Conservation (phyloP, 2,329 filamentous ascomycete species). For the Cryoendolithus antarcticus region DNA sequence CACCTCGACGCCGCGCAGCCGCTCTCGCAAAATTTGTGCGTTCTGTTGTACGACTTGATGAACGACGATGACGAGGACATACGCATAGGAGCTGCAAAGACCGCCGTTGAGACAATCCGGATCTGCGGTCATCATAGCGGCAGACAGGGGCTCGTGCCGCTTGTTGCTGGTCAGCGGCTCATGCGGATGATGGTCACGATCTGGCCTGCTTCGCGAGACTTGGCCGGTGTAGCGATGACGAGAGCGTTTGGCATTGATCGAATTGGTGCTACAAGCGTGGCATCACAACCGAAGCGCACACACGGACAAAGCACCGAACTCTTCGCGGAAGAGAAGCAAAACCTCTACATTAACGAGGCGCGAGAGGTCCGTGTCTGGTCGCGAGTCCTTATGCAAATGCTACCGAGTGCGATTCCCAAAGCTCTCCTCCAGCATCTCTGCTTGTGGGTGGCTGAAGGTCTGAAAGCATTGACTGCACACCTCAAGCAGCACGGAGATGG, state of each 20-base stretch:
- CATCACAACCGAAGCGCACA: constrained; percentile 6
- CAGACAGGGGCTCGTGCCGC: constrained; percentile 29
- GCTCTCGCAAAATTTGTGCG: constrained; percentile 33
- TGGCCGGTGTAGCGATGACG: constrained; percentile 8
- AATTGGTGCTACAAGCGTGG: constrained; percentile 1
- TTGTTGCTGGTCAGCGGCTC: constrained; percentile 35
- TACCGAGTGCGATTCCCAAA: constrained; percentile 14
- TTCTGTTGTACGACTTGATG: constrained; percentile 62
- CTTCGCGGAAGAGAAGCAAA: constrained; percentile 84
- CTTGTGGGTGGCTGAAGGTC: constrained; percentile 40
- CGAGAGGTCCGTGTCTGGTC: constrained; percentile 62
- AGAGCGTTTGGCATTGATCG: constrained; percentile 11
- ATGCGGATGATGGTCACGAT: constrained; percentile 19
- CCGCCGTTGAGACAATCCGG: constrained; percentile 36
- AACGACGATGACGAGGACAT: constrained; percentile 91
- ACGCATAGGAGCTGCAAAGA: constrained; percentile 49
- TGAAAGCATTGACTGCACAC: constrained; percentile 31
- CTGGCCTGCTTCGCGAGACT: constrained; percentile 6
- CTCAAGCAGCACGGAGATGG: constrained; percentile 41
- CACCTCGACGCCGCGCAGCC: constrained; percentile 1
- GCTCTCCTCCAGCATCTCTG: constrained; percentile 8
- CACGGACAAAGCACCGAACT: constrained; percentile 49
- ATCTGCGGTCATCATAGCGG: constrained; percentile 8
- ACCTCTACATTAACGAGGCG: constrained; percentile 79
- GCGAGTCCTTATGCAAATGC: constrained; percentile 31